These are phyloP conservation scores for Paracoccidioides lutzii DNA, from an alignment of 2,329 filamentous ascomycete genomes.

Conservation along the genomic window DNA sequence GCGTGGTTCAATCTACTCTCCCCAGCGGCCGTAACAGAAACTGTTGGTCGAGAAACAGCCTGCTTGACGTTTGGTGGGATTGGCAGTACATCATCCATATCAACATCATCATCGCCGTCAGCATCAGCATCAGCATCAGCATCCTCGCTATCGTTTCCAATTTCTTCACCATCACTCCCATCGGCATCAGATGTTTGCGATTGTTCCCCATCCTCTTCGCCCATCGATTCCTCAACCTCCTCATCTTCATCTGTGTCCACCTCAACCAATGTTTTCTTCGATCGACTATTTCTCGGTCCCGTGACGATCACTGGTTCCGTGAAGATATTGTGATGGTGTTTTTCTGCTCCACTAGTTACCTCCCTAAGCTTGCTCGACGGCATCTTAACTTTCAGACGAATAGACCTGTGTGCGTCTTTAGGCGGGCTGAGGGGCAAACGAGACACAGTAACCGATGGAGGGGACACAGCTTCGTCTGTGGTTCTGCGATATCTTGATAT, in stretches of 20 bases:
- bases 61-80: slow-evolving; percentile 24
- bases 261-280: slow-evolving; percentile 33
- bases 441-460: slow-evolving; percentile 26
- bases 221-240: slow-evolving; percentile 36
- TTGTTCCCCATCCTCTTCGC: slow-evolving; percentile 31
- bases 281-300: slow-evolving; percentile 34
- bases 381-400: slow-evolving; percentile 38
- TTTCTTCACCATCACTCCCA: slow-evolving; percentile 31
- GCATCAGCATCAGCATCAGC: slow-evolving; percentile 20
- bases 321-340: slow-evolving; percentile 29
- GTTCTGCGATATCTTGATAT: slow-evolving; percentile 26
- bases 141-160: slow-evolving; percentile 17
- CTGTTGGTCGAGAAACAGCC: slow-evolving; percentile 22
- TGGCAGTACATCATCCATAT: slow-evolving; percentile 35
- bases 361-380: slow-evolving; percentile 38
- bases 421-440: slow-evolving; percentile 23
- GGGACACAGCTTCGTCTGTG: slow-evolving; percentile 19
- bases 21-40: slow-evolving; percentile 24
- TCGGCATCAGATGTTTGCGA: slow-evolving; percentile 12
- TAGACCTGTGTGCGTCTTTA: slow-evolving; percentile 28
- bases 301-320: slow-evolving; percentile 34
- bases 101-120: slow-evolving; percentile 23
- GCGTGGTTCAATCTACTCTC: slow-evolving; percentile 30
- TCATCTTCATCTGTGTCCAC: slow-evolving; percentile 37
- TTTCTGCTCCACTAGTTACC: slow-evolving; percentile 24